phyloP scores from a whole-genome alignment of 371 early-diverging fungal genomes.

The Basidiobolus meristosporus region DNA sequence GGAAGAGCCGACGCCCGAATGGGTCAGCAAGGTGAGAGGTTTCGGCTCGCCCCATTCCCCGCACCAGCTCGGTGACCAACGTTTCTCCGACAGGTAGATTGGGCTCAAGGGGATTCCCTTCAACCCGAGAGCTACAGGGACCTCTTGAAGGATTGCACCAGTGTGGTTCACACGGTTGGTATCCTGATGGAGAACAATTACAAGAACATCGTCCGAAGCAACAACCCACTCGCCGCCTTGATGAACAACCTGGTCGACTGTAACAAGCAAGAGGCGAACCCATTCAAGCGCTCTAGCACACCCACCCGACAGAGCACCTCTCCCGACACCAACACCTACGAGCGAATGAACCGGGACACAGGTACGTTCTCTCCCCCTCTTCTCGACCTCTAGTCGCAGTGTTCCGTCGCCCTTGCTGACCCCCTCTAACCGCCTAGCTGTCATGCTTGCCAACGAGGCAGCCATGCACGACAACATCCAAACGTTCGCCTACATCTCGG shows the following conservation, averaged over 20 bases:
- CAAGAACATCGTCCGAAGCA: constrained; percentile 32
- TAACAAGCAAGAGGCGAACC: not conserved
- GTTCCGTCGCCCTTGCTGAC: no score
- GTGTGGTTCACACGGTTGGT: constrained; percentile 55
- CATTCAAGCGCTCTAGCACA: not conserved
- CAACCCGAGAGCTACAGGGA: constrained; percentile 30
- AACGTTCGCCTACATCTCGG: constrained; percentile 50
- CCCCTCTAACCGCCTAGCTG: constrained; percentile 13
- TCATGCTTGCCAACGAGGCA: constrained; percentile 24
- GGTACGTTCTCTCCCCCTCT: constrained; percentile 14
- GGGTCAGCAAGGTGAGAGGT: constrained; percentile 16
- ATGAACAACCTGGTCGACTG: constrained; percentile 7
- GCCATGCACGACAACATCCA: constrained; percentile 19
- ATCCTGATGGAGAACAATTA: constrained; percentile 47
- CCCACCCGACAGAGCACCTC: not conserved
- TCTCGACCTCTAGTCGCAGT: not conserved
- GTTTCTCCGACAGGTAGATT: constrained; percentile 20
- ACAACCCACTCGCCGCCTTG: constrained; percentile 5
- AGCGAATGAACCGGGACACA: constrained; percentile 51
- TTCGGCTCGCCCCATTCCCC: not conserved
- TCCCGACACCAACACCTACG: constrained; percentile 18
- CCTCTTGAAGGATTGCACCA: constrained; percentile 26
- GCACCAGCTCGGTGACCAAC: not conserved
- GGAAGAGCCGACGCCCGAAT: constrained; percentile 12
- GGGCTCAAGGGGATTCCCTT: constrained; percentile 44